phyloP scores from a whole-genome alignment of 1,139 yeast genomes.

The Candida sojae region DNA sequence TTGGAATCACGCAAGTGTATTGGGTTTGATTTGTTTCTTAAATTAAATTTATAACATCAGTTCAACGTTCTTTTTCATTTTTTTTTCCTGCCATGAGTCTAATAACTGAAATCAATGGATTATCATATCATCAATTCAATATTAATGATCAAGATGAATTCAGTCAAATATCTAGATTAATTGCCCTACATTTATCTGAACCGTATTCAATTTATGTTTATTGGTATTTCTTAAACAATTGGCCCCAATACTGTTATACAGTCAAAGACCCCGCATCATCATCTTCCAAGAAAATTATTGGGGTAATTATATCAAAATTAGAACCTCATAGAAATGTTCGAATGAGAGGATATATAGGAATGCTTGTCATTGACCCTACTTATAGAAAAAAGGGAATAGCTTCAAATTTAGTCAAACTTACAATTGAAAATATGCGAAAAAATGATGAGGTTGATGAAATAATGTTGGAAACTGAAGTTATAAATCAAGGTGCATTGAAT shows the following conservation, averaged over 20 bases:
- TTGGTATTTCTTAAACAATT: slow-evolving; percentile 48
- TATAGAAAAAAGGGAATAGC: slow-evolving; percentile 85
- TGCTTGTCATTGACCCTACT: slow-evolving; percentile 79
- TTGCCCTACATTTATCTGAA: slow-evolving; percentile 41
- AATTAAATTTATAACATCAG: too few relatives aligned
- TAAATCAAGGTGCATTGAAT: slow-evolving; percentile 71
- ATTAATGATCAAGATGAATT: slow-evolving; percentile 28
- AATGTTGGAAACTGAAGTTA: slow-evolving; percentile 88
- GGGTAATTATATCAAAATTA: slow-evolving; percentile 84
- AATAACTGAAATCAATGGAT: slow-evolving; percentile 16
- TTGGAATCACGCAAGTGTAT: too few relatives aligned
- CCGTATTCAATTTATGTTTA: slow-evolving; percentile 52
- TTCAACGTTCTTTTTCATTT: background rate
- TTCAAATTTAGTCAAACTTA: slow-evolving; percentile 60
- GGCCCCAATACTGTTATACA: slow-evolving; percentile 50
- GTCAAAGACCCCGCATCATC: slow-evolving; percentile 21
- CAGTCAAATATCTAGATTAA: slow-evolving; percentile 30
- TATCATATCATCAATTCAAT: slow-evolving; percentile 26
- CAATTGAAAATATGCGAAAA: slow-evolving; percentile 66
- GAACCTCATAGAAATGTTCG: slow-evolving; percentile 75
- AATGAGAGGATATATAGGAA: slow-evolving; percentile 88
- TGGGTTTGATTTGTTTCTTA: too few relatives aligned
- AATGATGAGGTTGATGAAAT: slow-evolving; percentile 76
- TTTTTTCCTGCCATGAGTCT: slow-evolving; percentile 6
- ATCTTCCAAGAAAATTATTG: slow-evolving; percentile 44